Conservation (phyloP, 2,329 filamentous ascomycete species). For the Setomelanomma holmii region DNA sequence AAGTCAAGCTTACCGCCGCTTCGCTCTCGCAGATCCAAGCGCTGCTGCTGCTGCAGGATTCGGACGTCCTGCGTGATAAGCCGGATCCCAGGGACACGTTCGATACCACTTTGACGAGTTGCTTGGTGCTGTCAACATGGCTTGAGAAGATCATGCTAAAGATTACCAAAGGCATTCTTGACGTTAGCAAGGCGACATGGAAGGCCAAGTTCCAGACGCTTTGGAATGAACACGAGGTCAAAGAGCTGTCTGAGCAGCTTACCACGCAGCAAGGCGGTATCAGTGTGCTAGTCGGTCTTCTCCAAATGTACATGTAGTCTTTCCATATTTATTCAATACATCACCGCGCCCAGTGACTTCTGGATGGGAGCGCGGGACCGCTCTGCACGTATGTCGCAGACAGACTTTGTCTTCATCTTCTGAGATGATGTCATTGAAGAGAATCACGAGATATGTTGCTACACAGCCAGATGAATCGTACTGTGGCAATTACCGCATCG, state of each 20-base stretch:
- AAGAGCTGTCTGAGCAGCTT: slow-evolving; percentile 22
- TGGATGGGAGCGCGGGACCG: too few relatives aligned
- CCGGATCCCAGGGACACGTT: slow-evolving; percentile 21
- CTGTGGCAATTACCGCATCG: not conserved
- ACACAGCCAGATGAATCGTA: too few relatives aligned
- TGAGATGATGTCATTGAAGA: too few relatives aligned
- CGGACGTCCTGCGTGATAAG: slow-evolving; percentile 10
- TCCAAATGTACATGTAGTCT: slow-evolving; percentile 18
- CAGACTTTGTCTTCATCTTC: not conserved
- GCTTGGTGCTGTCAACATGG: slow-evolving; percentile 18
- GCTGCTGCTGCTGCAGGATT: slow-evolving; percentile 18
- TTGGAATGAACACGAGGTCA: slow-evolving; percentile 28
- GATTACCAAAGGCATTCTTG: slow-evolving; percentile 9
- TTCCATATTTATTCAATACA: slow-evolving; percentile 3
- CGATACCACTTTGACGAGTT: slow-evolving; percentile 27
- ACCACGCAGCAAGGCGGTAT: slow-evolving; percentile 23
- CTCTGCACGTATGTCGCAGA: not conserved
- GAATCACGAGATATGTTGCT: too few relatives aligned
- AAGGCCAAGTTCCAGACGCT: slow-evolving; percentile 21
- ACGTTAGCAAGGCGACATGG: slow-evolving; percentile 12
- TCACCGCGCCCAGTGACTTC: too few relatives aligned
- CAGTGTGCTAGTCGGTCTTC: slow-evolving; percentile 14
- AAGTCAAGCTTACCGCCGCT: slow-evolving; percentile 21
- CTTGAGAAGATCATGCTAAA: slow-evolving; percentile 21
- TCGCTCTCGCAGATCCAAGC: slow-evolving; percentile 28